Evolutionary conservation across 2,329 filamentous ascomycete species (phyloP).

Genomic region (Cladosporium austrohemisphaericum): DNA sequence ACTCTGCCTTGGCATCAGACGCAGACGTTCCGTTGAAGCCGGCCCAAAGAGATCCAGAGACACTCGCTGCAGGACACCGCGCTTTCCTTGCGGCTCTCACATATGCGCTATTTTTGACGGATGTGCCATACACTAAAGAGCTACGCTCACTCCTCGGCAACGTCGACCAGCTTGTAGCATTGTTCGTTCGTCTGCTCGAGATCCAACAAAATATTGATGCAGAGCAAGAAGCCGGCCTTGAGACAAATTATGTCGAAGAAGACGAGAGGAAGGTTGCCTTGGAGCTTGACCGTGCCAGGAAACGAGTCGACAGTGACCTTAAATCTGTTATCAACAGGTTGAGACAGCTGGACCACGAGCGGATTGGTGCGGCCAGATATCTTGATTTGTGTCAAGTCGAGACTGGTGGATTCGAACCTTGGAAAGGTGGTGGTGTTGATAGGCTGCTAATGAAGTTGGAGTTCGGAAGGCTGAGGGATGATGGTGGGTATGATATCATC

Average conservation of each 20-base stretch:
- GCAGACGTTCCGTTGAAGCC: not conserved
- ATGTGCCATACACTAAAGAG: constrained; percentile 58
- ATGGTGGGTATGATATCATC: constrained; percentile 15
- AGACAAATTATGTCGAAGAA: constrained; percentile 49
- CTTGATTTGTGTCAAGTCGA: constrained; percentile 20
- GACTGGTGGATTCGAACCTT: constrained; percentile 58
- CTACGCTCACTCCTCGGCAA: constrained; percentile 66
- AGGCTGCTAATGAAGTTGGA: constrained; percentile 88
- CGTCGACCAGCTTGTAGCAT: constrained; percentile 76
- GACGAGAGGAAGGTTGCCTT: constrained; percentile 68
- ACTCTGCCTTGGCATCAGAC: not conserved
- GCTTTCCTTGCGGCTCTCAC: constrained; percentile 68
- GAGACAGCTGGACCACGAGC: constrained; percentile 56
- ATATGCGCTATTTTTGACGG: constrained; percentile 64
- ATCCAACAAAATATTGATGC: constrained; percentile 77
- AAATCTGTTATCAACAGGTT: constrained; percentile 57
- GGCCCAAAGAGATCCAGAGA: constrained; percentile 72
- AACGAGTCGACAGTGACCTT: constrained; percentile 63
- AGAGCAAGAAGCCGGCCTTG: constrained; percentile 76
- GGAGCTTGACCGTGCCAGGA: constrained; percentile 62
- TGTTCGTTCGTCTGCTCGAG: constrained; percentile 69
- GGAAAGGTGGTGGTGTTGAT: constrained; percentile 75
- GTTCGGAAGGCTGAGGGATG: constrained; percentile 39
- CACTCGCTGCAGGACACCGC: constrained; percentile 73
- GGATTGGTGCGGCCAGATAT: constrained; percentile 34